Base-by-base conservation (phyloP, 495 filamentous ascomycete genomes). In the Daldinia bambusicola region DNA sequence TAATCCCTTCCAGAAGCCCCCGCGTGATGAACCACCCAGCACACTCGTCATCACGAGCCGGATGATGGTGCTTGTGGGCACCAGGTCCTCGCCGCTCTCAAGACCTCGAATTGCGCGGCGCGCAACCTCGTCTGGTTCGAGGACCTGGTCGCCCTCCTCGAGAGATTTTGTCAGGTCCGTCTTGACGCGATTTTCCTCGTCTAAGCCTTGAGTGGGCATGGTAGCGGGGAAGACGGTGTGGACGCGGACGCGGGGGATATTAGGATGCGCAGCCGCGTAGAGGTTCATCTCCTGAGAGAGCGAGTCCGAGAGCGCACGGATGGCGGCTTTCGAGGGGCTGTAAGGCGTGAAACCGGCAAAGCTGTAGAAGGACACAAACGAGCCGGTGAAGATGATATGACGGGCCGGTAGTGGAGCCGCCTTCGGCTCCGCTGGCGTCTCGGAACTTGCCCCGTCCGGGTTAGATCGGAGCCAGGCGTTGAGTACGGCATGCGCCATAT, bases 381-480 rank as follows among this genome's bases (percentile, higher is more conserved):
- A 92, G 40, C 86, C 88, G 3, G 93, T 96, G 73, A 96, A 93
- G 69, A 97, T 87, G 60, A 97, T 81, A 71, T 97, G 93, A 18
- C 89, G 80, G 0, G 78, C 64, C 2, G 85, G 81, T 20, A 79
- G 79, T 68, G 77, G 18, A 8, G 40, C 55, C 10, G 51, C 6
- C 0, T 57, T 41, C 40, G 36, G 16, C 34, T 16, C 18, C 22
- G 36, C 9, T 20, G 2, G 32, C 37, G 0, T 30, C 32, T 34
- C 9, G 13, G 55, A 26, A 18, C 1, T 22, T 18, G 36, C 10
- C n/a, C 14, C 7, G 36, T 22, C 36, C 1, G 55, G 3, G 20
- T 40, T n/a, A 36, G 55, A 13, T 26, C 55, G 55, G 4, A 90
- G 81, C 83, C 89, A 87, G 22, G 76, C 60, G 40, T 79, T 83